Conservation (phyloP, 2,329 filamentous ascomycete species). For the Fusarium sp. region DNA sequence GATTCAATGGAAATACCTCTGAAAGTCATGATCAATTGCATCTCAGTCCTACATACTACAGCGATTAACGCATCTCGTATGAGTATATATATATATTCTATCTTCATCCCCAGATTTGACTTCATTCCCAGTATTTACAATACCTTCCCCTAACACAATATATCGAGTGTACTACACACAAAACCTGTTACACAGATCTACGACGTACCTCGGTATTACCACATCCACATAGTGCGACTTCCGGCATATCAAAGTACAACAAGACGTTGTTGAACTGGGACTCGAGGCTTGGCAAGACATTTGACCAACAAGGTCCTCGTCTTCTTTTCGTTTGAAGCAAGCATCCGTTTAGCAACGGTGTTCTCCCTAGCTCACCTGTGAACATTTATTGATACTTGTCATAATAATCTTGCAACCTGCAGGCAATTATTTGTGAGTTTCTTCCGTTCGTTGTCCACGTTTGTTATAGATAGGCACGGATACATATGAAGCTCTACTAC, state of each 20-base stretch:
- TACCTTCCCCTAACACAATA: neutral
- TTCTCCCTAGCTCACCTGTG: neutral
- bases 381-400: neutral
- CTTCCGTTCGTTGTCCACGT: neutral
- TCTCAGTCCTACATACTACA: neutral
- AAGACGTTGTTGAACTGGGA: constrained; percentile 9
- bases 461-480: neutral
- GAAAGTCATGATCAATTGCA: neutral
- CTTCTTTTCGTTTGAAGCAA: neutral
- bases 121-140: too few species aligned
- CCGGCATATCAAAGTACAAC: constrained; percentile 13
- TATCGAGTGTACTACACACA: neutral
- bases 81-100: neutral
- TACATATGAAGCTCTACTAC: neutral
- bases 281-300: neutral
- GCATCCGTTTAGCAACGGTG: neutral
- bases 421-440: constrained; percentile 4
- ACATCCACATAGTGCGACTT: constrained; percentile 4
- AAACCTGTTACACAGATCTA: constrained; percentile 1
- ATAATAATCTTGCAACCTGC: neutral
- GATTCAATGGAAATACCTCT: neutral
- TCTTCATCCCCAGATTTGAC: neutral
- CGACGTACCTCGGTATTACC: neutral
- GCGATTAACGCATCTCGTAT: neutral
- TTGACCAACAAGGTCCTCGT: constrained; percentile 37